Conservation (phyloP, 2,329 filamentous ascomycete species). For the Fusarium nygamai region DNA sequence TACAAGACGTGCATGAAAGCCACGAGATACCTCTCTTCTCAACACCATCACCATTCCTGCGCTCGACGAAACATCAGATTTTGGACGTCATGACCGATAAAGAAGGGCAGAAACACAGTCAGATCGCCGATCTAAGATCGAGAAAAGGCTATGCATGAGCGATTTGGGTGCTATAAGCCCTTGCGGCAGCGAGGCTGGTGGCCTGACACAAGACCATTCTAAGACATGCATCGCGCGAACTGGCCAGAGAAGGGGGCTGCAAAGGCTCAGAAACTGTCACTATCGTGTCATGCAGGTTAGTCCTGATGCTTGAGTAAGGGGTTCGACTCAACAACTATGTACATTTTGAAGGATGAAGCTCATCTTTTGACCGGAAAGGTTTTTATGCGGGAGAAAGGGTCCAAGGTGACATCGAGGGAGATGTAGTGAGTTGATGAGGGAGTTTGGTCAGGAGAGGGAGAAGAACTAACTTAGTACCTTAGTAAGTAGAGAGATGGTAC, state of each 20-base stretch:
- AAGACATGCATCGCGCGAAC: conserved; percentile 24
- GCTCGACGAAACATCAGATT: background rate
- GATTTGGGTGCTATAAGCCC: conserved; percentile 7
- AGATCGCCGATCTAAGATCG: conserved; percentile 19
- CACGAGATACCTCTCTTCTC: background rate
- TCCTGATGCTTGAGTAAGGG: conserved; percentile 21
- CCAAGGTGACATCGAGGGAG: conserved; percentile 7
- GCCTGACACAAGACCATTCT: conserved; percentile 12
- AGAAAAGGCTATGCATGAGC: conserved; percentile 10
- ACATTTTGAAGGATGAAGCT: background rate
- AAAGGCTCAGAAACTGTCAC: conserved; percentile 2
- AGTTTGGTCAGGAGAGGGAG: background rate
- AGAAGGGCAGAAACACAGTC: background rate
- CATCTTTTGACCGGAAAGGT: background rate
- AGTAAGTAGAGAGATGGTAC: background rate
- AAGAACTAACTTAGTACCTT: background rate
- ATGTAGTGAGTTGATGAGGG: background rate
- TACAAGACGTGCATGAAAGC: conserved; percentile 1
- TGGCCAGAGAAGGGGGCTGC: conserved; percentile 17
- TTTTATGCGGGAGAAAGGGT: background rate
- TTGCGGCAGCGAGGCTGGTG: conserved; percentile 1
- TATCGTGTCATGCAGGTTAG: background rate
- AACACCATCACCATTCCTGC: conserved; percentile 29
- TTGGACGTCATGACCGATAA: conserved; percentile 20
- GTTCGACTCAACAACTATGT: background rate